Conservation (phyloP, 345 rosid species). For the Gynandropsis gynandra region DNA sequence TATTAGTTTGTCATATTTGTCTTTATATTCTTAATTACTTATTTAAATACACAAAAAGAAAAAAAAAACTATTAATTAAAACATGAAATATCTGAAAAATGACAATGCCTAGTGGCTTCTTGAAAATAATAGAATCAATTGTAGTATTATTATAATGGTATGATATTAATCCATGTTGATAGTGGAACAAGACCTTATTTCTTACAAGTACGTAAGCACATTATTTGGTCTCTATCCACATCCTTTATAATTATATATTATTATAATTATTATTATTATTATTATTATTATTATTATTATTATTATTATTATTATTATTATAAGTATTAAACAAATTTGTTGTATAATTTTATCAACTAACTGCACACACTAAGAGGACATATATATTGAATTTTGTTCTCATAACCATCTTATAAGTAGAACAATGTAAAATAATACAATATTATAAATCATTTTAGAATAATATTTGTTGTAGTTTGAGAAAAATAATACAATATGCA, state of each 20-base stretch:
- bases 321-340: background rate
- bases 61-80: background rate
- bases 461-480: too few species aligned
- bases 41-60: constrained; percentile 1
- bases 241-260: constrained; percentile 7
- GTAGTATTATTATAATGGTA: background rate
- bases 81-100: background rate
- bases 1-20: too few species aligned
- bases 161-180: constrained; percentile 29
- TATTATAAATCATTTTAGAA: too few species aligned
- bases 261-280: background rate
- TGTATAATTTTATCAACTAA: too few species aligned
- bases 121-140: constrained; percentile 5
- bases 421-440: too few species aligned
- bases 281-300: background rate
- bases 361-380: too few species aligned
- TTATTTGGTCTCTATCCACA: constrained; percentile 11
- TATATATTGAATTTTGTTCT: too few species aligned
- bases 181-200: constrained; percentile 41
- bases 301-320: background rate
- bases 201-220: constrained; percentile 35
- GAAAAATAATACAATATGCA: too few species aligned
- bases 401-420: too few species aligned
- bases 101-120: constrained; percentile 12
- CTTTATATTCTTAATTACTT: too few species aligned